These are phyloP conservation scores for Globisporangium lucens DNA, from an alignment of 352 stramenopile species.

Conservation along the genomic window DNA sequence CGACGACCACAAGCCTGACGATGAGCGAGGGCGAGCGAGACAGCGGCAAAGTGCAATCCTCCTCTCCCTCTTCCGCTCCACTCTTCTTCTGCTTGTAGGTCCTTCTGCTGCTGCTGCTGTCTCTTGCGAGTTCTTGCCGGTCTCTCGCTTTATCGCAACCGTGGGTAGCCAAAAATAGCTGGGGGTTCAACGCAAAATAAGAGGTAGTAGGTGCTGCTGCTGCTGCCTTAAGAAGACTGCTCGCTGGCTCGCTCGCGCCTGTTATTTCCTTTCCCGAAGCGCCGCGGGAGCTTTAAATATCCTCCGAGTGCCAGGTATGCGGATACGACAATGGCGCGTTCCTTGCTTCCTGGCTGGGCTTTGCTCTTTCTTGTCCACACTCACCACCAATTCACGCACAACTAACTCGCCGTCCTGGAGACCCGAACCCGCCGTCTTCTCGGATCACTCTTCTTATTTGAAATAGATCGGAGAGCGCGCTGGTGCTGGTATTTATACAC, in stretches of 20 bases:
- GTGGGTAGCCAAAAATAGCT: neutral
- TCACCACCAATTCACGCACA: neutral
- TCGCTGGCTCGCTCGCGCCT: neutral
- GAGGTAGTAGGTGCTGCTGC: neutral
- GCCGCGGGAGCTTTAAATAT: neutral
- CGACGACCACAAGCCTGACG: neutral
- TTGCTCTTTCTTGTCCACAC: neutral
- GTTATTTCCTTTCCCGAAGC: neutral
- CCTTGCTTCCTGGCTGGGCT: neutral
- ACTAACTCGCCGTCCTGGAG: neutral
- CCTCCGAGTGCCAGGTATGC: no score
- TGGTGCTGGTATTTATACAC: neutral
- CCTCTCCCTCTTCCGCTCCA: neutral
- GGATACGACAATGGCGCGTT: neutral
- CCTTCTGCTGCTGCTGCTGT: neutral
- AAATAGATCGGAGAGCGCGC: neutral
- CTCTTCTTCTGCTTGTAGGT: neutral
- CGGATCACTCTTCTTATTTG: neutral
- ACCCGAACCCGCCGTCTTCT: neutral
- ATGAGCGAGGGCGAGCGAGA: neutral
- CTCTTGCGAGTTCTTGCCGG: conserved; percentile 1
- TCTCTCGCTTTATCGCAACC: neutral
- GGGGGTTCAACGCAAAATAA: neutral
- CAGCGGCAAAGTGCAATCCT: neutral
- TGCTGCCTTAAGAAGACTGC: neutral